Conservation (phyloP, 2,329 filamentous ascomycete genomes). For the Pseudonectria foliicola region DNA sequence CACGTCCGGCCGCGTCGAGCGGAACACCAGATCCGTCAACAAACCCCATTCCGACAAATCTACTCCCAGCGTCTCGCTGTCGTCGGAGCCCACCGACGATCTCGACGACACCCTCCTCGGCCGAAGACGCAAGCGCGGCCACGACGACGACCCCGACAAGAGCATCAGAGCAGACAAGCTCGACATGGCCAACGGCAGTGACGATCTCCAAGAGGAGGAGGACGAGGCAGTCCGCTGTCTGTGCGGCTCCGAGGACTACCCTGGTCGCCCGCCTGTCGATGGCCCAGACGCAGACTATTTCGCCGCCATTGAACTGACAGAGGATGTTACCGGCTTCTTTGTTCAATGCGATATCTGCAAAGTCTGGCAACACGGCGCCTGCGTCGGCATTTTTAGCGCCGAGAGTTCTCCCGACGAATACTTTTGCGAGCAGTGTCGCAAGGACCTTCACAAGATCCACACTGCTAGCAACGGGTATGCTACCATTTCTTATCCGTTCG, state of each 20-base stretch:
- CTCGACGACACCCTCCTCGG: constrained; percentile 64
- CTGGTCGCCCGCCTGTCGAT: constrained; percentile 65
- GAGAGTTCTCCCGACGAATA: constrained; percentile 92
- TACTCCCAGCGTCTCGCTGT: constrained; percentile 64
- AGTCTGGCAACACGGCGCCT: constrained; percentile 98
- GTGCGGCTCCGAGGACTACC: constrained; percentile 91
- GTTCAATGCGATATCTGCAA: constrained; percentile 97
- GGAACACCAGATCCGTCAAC: constrained; percentile 62
- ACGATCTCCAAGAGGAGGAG: constrained; percentile 67
- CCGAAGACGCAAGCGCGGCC: constrained; percentile 71
- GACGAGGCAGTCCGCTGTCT: constrained; percentile 95
- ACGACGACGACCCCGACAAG: constrained; percentile 52
- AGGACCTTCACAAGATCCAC: constrained; percentile 81
- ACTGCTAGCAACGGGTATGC: constrained; percentile 79
- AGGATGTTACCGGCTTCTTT: constrained; percentile 90
- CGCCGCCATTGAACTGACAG: constrained; percentile 57
- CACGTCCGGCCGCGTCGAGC: constrained; percentile 68
- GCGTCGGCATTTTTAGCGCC: constrained; percentile 94
- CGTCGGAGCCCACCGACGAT: constrained; percentile 62
- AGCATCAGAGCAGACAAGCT: constrained; percentile 33
- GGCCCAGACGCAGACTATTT: constrained; percentile 51
- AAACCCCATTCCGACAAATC: constrained; percentile 73
- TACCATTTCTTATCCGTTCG: not conserved
- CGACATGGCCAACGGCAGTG: constrained; percentile 55
- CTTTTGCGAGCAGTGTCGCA: constrained; percentile 91